Conservation (phyloP, 768 basidiomycete species). For the Lactarius pseudohatsudake region DNA sequence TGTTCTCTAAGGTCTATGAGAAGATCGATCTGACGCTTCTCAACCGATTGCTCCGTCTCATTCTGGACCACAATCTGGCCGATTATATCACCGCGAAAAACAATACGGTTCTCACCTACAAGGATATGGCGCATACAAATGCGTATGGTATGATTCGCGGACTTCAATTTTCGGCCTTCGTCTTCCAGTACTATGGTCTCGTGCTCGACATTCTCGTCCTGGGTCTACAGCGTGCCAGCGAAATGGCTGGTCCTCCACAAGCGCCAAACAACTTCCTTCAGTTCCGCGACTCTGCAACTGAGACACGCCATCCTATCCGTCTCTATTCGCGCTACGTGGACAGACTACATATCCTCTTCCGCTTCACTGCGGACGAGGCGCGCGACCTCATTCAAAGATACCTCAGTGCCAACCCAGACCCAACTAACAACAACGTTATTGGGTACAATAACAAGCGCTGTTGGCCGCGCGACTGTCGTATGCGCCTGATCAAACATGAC, state of each 20-base stretch:
- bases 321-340: slow-evolving; percentile 98
- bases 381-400: slow-evolving; percentile 98
- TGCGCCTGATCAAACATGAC: slow-evolving; percentile 99
- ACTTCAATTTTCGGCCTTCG: slow-evolving; percentile 96
- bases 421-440: slow-evolving; percentile 98
- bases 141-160: slow-evolving; percentile 97
- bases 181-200: slow-evolving; percentile 98
- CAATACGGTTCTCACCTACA: slow-evolving; percentile 92
- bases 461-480: slow-evolving; percentile 99
- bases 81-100: slow-evolving; percentile 99
- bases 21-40: slow-evolving; percentile 97
- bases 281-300: slow-evolving; percentile 91
- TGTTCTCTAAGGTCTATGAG: slow-evolving; percentile 96
- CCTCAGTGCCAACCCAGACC: slow-evolving; percentile 95
- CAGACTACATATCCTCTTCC: slow-evolving; percentile 91
- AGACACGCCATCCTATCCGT: slow-evolving; percentile 96
- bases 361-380: slow-evolving; percentile 96
- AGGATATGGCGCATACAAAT: slow-evolving; percentile 98
- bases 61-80: slow-evolving; percentile 97
- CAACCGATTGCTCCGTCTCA: slow-evolving; percentile 92
- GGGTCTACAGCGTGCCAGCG: slow-evolving; percentile 95
- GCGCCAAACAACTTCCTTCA: slow-evolving; percentile 99
- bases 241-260: slow-evolving; percentile 98
- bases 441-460: slow-evolving; percentile 99
- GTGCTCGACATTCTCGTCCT: slow-evolving; percentile 94